Conservation (phyloP, 2,329 filamentous ascomycete genomes). For the Periconia sp. region DNA sequence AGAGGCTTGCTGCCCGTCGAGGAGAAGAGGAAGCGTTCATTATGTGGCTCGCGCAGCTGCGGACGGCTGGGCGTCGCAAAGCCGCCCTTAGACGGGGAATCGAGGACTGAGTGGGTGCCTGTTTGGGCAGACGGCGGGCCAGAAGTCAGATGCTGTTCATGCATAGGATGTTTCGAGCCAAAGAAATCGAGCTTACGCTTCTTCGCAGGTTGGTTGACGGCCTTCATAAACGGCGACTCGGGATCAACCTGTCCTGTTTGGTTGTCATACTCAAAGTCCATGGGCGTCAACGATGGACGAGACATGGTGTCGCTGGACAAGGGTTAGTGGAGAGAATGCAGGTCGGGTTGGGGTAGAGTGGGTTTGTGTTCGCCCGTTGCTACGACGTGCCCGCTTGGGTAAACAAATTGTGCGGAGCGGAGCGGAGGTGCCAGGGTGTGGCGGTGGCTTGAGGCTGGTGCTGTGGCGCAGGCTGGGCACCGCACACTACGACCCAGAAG, state of each 20-base stretch:
- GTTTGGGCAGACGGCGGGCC: conserved; percentile 16
- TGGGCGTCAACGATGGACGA: conserved; percentile 52
- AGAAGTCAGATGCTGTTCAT: conserved; percentile 20
- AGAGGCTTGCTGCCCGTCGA: conserved; percentile 47
- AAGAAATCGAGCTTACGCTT: conserved; percentile 44
- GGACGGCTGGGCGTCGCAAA: conserved; percentile 47
- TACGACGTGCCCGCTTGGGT: conserved; percentile 1
- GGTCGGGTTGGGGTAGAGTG: background rate
- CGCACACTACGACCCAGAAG: background rate
- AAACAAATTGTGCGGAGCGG: conserved; percentile 3
- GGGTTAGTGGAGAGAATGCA: background rate
- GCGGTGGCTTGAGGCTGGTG: background rate
- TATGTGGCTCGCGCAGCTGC: conserved; percentile 57
- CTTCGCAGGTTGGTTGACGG: conserved; percentile 37
- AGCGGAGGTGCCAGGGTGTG: conserved; percentile 4
- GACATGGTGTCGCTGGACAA: conserved; percentile 24
- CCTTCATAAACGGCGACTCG: conserved; percentile 55
- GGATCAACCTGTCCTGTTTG: conserved; percentile 52
- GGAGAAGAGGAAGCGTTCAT: conserved; percentile 57
- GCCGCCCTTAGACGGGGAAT: conserved; percentile 55
- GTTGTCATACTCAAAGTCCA: conserved; percentile 63
- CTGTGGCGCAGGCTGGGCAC: background rate
- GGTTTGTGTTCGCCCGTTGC: background rate
- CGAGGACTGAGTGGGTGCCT: conserved; percentile 47
- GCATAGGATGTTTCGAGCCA: conserved; percentile 3